phyloP scores from a whole-genome alignment of 495 filamentous ascomycete species.

The Podospora australis region DNA sequence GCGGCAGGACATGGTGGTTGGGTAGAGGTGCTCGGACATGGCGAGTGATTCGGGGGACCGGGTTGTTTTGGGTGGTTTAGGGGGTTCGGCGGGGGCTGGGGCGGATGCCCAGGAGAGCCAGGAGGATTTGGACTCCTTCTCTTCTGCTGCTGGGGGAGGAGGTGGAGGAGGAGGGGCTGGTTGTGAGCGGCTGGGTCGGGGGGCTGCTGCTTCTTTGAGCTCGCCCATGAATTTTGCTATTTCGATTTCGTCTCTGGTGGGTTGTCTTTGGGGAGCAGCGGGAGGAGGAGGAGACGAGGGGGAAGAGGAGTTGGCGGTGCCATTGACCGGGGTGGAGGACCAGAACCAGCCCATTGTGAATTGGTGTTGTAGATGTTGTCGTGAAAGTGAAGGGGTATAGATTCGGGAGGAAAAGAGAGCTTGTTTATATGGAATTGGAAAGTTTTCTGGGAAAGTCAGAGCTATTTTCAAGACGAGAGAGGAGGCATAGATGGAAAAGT shows the following conservation, averaged over 20 bases:
- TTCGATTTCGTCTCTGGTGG: background rate
- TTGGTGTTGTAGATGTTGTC: slow-evolving; percentile 5
- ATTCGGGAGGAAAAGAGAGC: background rate
- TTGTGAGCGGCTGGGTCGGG: background rate
- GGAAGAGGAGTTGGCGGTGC: slow-evolving; percentile 14
- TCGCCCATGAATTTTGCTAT: background rate
- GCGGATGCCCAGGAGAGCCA: slow-evolving; percentile 6
- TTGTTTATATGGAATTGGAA: background rate
- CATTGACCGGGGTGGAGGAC: slow-evolving; percentile 22
- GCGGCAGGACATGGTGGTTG: slow-evolving; percentile 79
- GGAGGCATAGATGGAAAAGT: background rate
- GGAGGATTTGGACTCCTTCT: slow-evolving; percentile 9
- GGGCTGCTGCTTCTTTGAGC: slow-evolving; percentile 2
- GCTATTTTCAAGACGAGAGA: background rate
- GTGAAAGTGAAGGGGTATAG: no score
- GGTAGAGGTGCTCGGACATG: slow-evolving; percentile 58
- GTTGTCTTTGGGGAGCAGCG: background rate
- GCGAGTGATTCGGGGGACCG: slow-evolving; percentile 20
- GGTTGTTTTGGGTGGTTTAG: slow-evolving; percentile 4
- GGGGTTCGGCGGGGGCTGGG: slow-evolving; percentile 2
- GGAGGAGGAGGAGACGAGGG: slow-evolving; percentile 3
- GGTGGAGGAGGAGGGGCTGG: slow-evolving; percentile 8
- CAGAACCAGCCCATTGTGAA: slow-evolving; percentile 50
- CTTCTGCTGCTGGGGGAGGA: slow-evolving; percentile 8
- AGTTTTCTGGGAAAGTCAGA: background rate